Evolutionary conservation across 768 basidiomycete species (phyloP).

Genomic region (Pisolithus tinctorius): DNA sequence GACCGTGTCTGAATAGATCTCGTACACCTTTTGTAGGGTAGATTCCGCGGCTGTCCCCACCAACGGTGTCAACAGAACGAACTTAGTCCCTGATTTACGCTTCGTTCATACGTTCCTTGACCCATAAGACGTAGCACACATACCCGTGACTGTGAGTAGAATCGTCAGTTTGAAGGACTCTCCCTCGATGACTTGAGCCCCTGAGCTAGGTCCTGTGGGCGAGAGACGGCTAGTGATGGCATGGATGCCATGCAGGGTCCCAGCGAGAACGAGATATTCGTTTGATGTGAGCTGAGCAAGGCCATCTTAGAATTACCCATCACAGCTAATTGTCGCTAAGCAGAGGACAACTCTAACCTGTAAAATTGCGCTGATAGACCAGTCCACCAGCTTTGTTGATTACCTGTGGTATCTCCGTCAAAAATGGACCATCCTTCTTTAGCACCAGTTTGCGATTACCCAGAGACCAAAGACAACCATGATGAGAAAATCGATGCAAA

Average conservation of each 20-base stretch:
- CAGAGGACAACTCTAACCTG: conserved; percentile 46
- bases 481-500: neutral
- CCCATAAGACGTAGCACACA: neutral
- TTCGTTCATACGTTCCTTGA: neutral
- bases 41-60: conserved; percentile 63
- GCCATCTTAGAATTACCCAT: conserved; percentile 53
- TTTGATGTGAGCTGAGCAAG: conserved; percentile 86
- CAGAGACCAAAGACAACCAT: conserved; percentile 83
- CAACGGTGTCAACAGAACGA: conserved; percentile 84
- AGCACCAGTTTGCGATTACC: conserved; percentile 39
- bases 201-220: conserved; percentile 75
- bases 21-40: conserved; percentile 81
- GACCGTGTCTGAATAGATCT: conserved; percentile 88
- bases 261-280: conserved; percentile 92
- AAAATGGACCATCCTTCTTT: neutral
- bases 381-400: conserved; percentile 99
- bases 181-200: conserved; percentile 91
- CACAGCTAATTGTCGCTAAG: neutral
- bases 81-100: conserved; percentile 73
- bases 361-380: conserved; percentile 88
- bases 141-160: conserved; percentile 85
- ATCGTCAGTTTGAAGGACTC: conserved; percentile 95
- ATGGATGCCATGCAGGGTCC: conserved; percentile 95
- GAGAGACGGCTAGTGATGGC: conserved; percentile 94
- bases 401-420: conserved; percentile 43